Percentiles rank a stretch among this genome's conserved stretches.
Conservation (phyloP, 345 rosid genomes). For the Psidium friedrichsthalianum region DNA sequence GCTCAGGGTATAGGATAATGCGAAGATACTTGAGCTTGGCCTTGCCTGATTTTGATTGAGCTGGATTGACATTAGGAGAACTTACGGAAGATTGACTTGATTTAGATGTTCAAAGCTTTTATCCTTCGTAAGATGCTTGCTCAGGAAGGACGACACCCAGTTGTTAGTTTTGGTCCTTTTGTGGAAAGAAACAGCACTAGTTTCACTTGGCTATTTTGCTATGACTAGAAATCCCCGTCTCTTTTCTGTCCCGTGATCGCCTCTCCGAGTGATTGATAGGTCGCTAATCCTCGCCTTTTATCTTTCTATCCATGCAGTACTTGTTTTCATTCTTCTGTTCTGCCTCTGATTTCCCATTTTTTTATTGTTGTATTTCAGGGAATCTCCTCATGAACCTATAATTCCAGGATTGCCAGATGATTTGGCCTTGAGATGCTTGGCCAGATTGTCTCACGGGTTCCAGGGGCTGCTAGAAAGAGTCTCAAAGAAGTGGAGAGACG, state of each 20-base stretch:
- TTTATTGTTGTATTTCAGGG: constrained; percentile 22
- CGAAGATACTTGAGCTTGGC: neutral
- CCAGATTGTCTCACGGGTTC: constrained; percentile 62
- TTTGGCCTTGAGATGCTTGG: constrained; percentile 61
- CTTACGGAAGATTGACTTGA: neutral
- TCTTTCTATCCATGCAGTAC: neutral
- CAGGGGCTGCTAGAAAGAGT: constrained; percentile 57
- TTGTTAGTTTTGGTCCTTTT: no score
- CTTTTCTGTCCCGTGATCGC: neutral
- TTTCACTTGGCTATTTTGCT: neutral
- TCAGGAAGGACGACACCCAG: neutral
- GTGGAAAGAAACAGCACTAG: neutral
- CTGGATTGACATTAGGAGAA: neutral
- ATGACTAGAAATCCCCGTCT: neutral
- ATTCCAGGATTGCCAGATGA: constrained; percentile 79
- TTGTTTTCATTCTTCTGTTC: neutral
- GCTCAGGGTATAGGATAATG: neutral
- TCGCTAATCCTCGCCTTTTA: neutral
- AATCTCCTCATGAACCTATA: constrained; percentile 28
- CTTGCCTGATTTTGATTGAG: neutral
- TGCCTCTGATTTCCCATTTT: neutral
- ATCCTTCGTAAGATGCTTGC: neutral
- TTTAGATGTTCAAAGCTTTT: neutral
- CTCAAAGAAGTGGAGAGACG: constrained; percentile 65
- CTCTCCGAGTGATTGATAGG: neutral